These are phyloP conservation scores for Solanum neorickii DNA, from an alignment of 257 asterid genomes.

Conservation along the genomic window DNA sequence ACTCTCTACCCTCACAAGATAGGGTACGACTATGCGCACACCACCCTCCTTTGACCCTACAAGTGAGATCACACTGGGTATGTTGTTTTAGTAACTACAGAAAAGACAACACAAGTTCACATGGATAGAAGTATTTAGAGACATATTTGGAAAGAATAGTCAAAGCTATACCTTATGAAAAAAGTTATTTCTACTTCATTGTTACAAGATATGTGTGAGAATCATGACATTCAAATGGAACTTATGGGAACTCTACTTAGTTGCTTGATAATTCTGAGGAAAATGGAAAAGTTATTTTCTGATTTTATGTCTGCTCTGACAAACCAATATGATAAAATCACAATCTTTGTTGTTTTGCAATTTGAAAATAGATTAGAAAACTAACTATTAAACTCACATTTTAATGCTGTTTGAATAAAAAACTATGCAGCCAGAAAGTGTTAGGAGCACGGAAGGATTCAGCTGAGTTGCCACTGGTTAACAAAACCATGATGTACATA, in stretches of 20 bases:
- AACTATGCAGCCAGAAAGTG: conserved; percentile 50
- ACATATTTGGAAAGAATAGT: background rate
- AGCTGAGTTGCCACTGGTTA: conserved; percentile 80
- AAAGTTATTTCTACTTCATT: background rate
- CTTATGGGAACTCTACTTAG: background rate
- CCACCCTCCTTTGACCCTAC: background rate
- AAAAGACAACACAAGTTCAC: background rate
- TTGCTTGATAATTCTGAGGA: background rate
- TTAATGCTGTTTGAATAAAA: background rate
- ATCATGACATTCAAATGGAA: background rate
- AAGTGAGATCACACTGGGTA: background rate
- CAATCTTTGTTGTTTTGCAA: background rate
- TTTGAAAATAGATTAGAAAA: background rate
- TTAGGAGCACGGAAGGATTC: conserved; percentile 38
- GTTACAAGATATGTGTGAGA: background rate
- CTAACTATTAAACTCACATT: background rate
- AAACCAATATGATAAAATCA: background rate
- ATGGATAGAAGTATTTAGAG: background rate
- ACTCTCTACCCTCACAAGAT: background rate
- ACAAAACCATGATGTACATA: conserved; percentile 67
- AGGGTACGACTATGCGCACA: background rate
- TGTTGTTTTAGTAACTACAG: background rate
- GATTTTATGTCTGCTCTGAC: background rate
- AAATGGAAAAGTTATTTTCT: background rate
- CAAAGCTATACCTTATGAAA: background rate